Evolutionary conservation across 1,284 basidiomycete genomes (phyloP), one percentile per base, ranked within the genome.

Genomic region (Apiotrichum laibachii): DNA sequence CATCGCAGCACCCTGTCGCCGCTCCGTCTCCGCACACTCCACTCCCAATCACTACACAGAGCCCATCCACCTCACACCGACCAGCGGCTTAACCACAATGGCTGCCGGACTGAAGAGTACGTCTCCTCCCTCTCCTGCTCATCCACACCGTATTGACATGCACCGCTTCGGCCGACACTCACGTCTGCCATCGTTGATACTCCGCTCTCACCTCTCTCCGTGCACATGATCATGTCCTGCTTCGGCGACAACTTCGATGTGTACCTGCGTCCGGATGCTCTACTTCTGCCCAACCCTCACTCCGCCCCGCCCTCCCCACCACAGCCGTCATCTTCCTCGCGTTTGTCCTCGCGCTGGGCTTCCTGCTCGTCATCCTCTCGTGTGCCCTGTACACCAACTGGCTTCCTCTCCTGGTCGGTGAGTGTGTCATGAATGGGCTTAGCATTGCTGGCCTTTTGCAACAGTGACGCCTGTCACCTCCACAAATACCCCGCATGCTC

Each of bases 311-410:
- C 11, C 19, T 15, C 46, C 21, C 26, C 48, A 40, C 40, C 50
- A 31, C 61, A 95, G 92, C 90, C 71, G 92, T 96, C 68, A 92
- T 96, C 68, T 83, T 95, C 60, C 86, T 97, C 55, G 93, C 95
- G 5, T 96, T 99, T 78, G 90, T 97, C 59, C 86, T 99, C 45
- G 96, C 96, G 15, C 84, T 96, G 34, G 96, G 96, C 31, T 99
- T 99, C 81, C 81, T 99, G 58, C 86, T 99, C 72, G 91, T 99
- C 75, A 99, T 99, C 77, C 87, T 99, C 34, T 94, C 92, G 1
- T 99, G 96, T 76, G 95, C 96, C 26, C 81, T 99, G 42, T 99
- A 89, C 88, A 80, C 85, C 39, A 99, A 99, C 79, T 99, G 96
- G 96, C 82, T 99, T 16, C 96, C 96, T 48, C 82, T 99, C 52